Percentiles rank a stretch among this genome's conserved stretches.
Conservation (phyloP, 257 asterid species). For the Hygrophila difformis region DNA sequence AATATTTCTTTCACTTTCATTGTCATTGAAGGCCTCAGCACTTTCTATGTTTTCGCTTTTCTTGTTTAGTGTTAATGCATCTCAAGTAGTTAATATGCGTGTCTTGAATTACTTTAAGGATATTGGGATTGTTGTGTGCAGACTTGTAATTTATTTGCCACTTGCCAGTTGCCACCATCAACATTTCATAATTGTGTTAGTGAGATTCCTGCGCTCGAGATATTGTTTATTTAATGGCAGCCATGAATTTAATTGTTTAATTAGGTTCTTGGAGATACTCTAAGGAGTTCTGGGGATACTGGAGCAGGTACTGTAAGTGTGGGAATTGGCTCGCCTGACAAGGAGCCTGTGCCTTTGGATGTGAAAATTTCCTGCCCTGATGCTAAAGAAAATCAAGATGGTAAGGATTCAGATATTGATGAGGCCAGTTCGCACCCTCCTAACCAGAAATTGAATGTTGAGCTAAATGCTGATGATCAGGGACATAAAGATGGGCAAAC, state of each 20-base stretch:
- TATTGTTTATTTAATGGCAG: constrained; percentile 2
- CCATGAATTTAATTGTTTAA: too few species aligned
- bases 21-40: too few species aligned
- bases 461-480: constrained; percentile 26
- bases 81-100: too few species aligned
- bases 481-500: constrained; percentile 19
- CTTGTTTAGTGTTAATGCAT: too few species aligned
- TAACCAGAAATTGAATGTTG: constrained; percentile 38
- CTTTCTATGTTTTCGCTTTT: too few species aligned
- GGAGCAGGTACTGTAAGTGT: constrained; percentile 26
- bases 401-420: constrained; percentile 30
- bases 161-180: neutral
- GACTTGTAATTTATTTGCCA: too few species aligned
- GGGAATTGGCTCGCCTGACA: constrained; percentile 28
- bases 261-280: constrained; percentile 34
- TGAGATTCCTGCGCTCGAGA: constrained; percentile 5
- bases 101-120: too few species aligned
- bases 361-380: constrained; percentile 19
- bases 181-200: neutral
- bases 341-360: constrained; percentile 30
- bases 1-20: too few species aligned
- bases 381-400: constrained; percentile 24
- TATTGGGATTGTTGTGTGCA: too few species aligned
- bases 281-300: constrained; percentile 24
- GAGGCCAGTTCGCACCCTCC: constrained; percentile 34